Conservation (phyloP, 202 grass and related monocot genomes). For the Saccharum hybrid region DNA sequence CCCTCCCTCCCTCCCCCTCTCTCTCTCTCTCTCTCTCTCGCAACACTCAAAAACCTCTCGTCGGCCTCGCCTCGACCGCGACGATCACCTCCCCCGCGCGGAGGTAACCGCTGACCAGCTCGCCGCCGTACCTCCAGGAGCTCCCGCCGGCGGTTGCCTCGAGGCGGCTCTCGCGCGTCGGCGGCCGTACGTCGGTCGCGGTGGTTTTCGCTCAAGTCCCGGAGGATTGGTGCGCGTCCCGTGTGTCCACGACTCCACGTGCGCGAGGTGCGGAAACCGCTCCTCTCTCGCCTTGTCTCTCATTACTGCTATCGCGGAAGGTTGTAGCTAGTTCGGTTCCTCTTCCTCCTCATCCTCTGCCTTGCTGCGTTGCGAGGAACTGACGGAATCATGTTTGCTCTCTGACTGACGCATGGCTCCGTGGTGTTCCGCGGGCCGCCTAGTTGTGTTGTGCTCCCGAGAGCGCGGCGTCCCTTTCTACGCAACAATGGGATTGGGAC, state of each 20-base stretch:
- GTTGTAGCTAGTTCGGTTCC: neutral
- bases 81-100: slow-evolving; percentile 31
- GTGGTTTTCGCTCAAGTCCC: neutral
- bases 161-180: neutral
- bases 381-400: neutral
- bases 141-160: neutral
- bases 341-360: neutral
- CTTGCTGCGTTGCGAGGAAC: neutral
- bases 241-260: neutral
- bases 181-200: neutral
- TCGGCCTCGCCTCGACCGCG: neutral
- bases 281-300: neutral
- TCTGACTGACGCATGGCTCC: neutral
- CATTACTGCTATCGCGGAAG: neutral
- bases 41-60: slow-evolving; percentile 6
- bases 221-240: neutral
- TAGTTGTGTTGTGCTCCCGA: neutral
- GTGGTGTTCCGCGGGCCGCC: neutral
- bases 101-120: neutral
- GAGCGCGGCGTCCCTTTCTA: neutral
- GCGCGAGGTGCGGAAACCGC: slow-evolving; percentile 27
- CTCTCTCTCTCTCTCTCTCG: too few relatives aligned
- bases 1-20: too few relatives aligned
- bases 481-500: neutral
- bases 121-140: neutral